phyloP scores from a whole-genome alignment of 2,329 filamentous ascomycete species.

The Aspergillus candidus region DNA sequence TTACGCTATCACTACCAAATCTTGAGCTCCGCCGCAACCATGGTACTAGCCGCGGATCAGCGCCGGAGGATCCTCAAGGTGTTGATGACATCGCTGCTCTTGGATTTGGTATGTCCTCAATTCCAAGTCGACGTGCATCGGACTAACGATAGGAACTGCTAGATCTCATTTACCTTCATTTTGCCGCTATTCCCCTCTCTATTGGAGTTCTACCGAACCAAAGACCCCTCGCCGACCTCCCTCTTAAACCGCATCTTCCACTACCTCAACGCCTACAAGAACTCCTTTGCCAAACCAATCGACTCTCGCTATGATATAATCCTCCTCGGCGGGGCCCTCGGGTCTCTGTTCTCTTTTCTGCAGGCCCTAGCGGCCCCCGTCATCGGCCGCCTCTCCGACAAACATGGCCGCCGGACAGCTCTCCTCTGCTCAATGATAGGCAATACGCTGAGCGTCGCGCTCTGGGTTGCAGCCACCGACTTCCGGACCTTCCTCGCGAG shows the following conservation, averaged over 20 bases:
- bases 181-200: conserved; percentile 92
- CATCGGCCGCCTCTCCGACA: conserved; percentile 83
- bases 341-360: conserved; percentile 86
- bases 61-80: conserved; percentile 81
- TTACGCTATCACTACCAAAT: not conserved
- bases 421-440: conserved; percentile 87
- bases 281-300: conserved; percentile 83
- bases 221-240: conserved; percentile 59
- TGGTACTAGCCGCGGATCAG: conserved; percentile 38
- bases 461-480: conserved; percentile 90
- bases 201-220: conserved; percentile 89
- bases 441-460: conserved; percentile 84
- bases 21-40: conserved; percentile 10
- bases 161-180: conserved; percentile 99
- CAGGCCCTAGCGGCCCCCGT: conserved; percentile 89
- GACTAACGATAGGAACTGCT: conserved; percentile 2
- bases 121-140: too few species aligned
- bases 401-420: conserved; percentile 77
- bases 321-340: conserved; percentile 83
- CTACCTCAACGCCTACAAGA: conserved; percentile 90
- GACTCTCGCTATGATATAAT: conserved; percentile 97
- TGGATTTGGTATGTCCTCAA: conserved; percentile 67
- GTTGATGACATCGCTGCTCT: conserved; percentile 78
- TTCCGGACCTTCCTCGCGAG: conserved; percentile 96
- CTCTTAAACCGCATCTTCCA: conserved; percentile 72